These are phyloP conservation scores for Atalantia buxifolia DNA, from an alignment of 345 rosid genomes.

Conservation along the genomic window DNA sequence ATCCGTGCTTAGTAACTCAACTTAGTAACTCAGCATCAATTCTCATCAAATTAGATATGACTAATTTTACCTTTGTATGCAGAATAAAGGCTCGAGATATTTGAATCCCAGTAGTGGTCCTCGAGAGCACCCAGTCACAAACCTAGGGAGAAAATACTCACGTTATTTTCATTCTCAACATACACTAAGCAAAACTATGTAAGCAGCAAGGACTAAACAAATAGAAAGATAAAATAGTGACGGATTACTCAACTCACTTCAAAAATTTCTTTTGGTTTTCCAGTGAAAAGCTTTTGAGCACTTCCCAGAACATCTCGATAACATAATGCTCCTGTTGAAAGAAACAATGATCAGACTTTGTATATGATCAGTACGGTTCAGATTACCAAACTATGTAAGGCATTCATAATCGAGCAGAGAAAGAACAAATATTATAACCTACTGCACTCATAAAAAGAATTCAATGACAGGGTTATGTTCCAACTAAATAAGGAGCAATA, in stretches of 20 bases:
- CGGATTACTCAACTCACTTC: conserved; percentile 53
- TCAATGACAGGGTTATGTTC: background rate
- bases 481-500: conserved; percentile 2
- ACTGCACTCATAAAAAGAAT: background rate
- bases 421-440: background rate
- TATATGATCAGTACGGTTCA: background rate
- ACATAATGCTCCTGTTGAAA: conserved; percentile 87
- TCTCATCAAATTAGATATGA: conserved; percentile 12
- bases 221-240: conserved; percentile 6
- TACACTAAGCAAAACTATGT: background rate
- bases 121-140: conserved; percentile 97
- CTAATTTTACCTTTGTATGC: conserved; percentile 79
- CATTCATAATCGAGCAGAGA: background rate
- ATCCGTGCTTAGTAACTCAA: background rate
- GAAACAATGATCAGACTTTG: background rate
- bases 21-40: conserved; percentile 14
- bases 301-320: conserved; percentile 96
- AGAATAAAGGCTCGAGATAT: conserved; percentile 84
- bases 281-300: conserved; percentile 77
- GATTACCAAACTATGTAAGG: background rate
- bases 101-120: conserved; percentile 95
- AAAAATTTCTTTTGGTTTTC: conserved; percentile 87
- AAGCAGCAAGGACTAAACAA: background rate
- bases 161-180: conserved; percentile 12
- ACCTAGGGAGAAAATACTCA: conserved; percentile 41